A percentile compares a stretch with the other conserved stretches of the same genome.
Evolutionary conservation across 192 early-diverging fungal genomes (phyloP).

Genomic region (Coemansia sp.): DNA sequence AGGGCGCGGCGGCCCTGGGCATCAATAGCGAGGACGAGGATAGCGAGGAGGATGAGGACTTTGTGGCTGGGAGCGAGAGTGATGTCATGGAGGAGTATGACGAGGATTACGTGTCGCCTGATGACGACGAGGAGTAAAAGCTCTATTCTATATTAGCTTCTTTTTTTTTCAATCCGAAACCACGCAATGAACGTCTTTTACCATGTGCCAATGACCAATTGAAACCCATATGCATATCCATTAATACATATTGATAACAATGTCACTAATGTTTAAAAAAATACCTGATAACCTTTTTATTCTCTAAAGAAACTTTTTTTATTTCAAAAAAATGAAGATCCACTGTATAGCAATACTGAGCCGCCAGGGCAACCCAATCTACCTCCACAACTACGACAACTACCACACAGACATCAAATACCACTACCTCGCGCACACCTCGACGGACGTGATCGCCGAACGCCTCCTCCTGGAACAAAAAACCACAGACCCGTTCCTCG

Average conservation of each 20-base stretch:
- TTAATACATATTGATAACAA: no score
- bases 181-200: no score
- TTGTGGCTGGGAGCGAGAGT: conserved; percentile 70
- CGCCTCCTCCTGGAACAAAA: conserved; percentile 43
- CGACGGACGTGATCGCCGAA: conserved; percentile 83
- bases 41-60: conserved; percentile 87
- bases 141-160: background rate
- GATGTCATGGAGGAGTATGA: conserved; percentile 80
- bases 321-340: conserved; percentile 21
- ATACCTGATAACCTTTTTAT: no score
- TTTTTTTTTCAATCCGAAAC: no score
- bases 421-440: conserved; percentile 89
- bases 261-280: no score
- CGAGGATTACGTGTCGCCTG: conserved; percentile 56
- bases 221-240: no score
- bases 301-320: no score
- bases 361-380: conserved; percentile 81
- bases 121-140: conserved; percentile 16
- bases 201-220: no score
- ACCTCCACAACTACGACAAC: conserved; percentile 73
- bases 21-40: conserved; percentile 67
- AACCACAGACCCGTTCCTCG: conserved; percentile 76
- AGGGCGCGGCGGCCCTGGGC: conserved; percentile 23
- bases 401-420: conserved; percentile 79
- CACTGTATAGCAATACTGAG: conserved; percentile 36